Evolutionary conservation across 352 stramenopile species (phyloP).

Genomic region (Phytopythium ostracodes): DNA sequence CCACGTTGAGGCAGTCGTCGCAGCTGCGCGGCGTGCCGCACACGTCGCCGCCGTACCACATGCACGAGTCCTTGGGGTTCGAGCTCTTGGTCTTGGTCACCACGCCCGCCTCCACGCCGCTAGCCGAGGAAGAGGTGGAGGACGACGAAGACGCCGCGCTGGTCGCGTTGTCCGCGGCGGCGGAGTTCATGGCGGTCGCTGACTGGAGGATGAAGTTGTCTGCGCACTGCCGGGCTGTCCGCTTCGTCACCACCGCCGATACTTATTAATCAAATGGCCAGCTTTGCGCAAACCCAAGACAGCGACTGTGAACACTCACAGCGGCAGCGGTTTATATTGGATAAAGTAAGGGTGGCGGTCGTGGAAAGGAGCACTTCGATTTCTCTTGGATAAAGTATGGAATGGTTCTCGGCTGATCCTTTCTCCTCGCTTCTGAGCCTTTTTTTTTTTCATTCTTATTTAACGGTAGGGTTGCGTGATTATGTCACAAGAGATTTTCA

Average conservation of each 20-base stretch:
- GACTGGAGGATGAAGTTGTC: neutral
- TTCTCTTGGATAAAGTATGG: neutral
- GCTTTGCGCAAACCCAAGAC: no score
- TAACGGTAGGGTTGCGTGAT: neutral
- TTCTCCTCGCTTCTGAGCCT: neutral
- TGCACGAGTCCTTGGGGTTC: conserved; percentile 25
- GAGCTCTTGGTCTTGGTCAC: conserved; percentile 15
- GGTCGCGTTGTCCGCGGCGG: neutral
- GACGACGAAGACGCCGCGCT: conserved; percentile 2
- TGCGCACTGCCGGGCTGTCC: neutral
- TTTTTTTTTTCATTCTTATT: neutral
- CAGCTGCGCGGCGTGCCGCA: conserved; percentile 26
- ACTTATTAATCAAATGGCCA: no score
- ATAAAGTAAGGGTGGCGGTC: neutral
- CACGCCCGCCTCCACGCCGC: neutral
- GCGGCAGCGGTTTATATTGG: neutral
- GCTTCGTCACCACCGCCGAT: no score
- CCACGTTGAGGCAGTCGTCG: conserved; percentile 37
- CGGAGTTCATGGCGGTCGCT: neutral
- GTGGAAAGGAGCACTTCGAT: neutral
- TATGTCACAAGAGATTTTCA: neutral
- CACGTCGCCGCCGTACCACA: conserved; percentile 22
- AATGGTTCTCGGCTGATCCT: neutral
- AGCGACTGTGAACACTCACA: neutral
- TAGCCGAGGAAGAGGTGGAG: neutral